Conservation (phyloP, 495 filamentous ascomycete genomes). For the Lasiosphaeria ovina region DNA sequence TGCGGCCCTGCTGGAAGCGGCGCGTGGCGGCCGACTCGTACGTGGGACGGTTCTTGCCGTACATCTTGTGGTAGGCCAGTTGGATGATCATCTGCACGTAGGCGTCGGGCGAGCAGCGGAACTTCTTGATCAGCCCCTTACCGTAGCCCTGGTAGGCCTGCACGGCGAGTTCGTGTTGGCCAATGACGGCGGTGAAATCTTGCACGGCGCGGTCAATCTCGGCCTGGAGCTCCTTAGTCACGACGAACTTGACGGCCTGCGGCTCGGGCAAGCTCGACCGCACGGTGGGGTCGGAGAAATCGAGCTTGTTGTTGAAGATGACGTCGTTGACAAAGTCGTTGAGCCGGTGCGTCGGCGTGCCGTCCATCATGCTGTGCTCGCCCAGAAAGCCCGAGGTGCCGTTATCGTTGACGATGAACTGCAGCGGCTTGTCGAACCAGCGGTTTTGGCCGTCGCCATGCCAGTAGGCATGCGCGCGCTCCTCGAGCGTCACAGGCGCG, state of each 20-base stretch:
- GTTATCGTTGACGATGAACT: slow-evolving; percentile 98
- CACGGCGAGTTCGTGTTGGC: slow-evolving; percentile 84
- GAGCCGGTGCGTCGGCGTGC: slow-evolving; percentile 92
- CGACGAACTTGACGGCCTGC: slow-evolving; percentile 67
- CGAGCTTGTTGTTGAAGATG: slow-evolving; percentile 88
- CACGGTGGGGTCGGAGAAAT: slow-evolving; percentile 70
- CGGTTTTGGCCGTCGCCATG: slow-evolving; percentile 94
- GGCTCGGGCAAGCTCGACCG: slow-evolving; percentile 87
- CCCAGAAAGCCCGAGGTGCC: slow-evolving; percentile 97
- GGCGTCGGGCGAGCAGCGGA: slow-evolving; percentile 96
- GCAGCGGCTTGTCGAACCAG: slow-evolving; percentile 97
- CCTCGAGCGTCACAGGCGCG: slow-evolving; percentile 87
- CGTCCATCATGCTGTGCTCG: slow-evolving; percentile 99
- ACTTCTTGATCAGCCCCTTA: slow-evolving; percentile 98
- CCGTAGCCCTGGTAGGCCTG: slow-evolving; percentile 97
- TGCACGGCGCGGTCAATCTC: slow-evolving; percentile 73
- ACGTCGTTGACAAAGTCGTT: slow-evolving; percentile 89
- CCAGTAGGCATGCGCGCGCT: slow-evolving; percentile 96
- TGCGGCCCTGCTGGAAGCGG: slow-evolving; percentile 93
- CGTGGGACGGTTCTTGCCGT: slow-evolving; percentile 94
- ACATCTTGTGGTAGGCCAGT: slow-evolving; percentile 98
- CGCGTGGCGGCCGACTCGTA: slow-evolving; percentile 96
- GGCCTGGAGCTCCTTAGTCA: slow-evolving; percentile 66
- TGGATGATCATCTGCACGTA: slow-evolving; percentile 99
- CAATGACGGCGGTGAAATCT: slow-evolving; percentile 78